Evolutionary conservation across 2,329 filamentous ascomycete genomes (phyloP), one percentile per base, ranked within the genome.

Genomic region (Ophidiomyces ophidiicola): DNA sequence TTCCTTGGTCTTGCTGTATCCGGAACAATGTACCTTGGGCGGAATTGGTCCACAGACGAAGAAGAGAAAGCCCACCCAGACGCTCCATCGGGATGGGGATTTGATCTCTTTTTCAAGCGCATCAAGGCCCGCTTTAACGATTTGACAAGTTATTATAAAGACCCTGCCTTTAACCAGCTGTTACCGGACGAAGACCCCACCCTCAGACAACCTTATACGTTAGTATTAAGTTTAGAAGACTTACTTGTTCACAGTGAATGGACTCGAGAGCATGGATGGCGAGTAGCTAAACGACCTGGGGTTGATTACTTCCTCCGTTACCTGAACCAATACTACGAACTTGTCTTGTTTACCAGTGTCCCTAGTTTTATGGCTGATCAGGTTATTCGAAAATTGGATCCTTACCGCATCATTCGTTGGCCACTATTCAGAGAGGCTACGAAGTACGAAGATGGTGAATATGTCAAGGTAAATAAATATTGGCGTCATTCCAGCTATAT

Each of bases 231-330:
- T 58, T 66, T 98, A 53, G 90, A 98, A 59, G 88, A 98, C 59
- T 72, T 98, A 52, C 72, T 98, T 39, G 77, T 98, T 20, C 88
- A 94, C 65, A 93, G 83, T 55, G 85, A 94, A 58, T 98, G 90
- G 90, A 76, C 78, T 17, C 76, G 88, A 42, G 84, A 96, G 58
- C 82, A 94, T 56, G 90, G 90, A 43, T 98, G 90, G 86, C 78
- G 88, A 50, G 73, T 92, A 45, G 90, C 90, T 19, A 98, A 98
- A 68, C 76, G 90, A 35, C 90, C 90, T 24, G 90, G 90, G 32
- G 75, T 92, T 45, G 90, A 98, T 65, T 98, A 98, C 67, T 98
- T 98, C 67, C 67, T 98, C 47, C 83, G 84, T 55, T 98, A 98
- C 61, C 73, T 98, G 34, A 88, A 83, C 63, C 87, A 94, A 61